Base-by-base conservation (phyloP, 768 basidiomycete genomes). In the Leccinum olivaceopallidum region DNA sequence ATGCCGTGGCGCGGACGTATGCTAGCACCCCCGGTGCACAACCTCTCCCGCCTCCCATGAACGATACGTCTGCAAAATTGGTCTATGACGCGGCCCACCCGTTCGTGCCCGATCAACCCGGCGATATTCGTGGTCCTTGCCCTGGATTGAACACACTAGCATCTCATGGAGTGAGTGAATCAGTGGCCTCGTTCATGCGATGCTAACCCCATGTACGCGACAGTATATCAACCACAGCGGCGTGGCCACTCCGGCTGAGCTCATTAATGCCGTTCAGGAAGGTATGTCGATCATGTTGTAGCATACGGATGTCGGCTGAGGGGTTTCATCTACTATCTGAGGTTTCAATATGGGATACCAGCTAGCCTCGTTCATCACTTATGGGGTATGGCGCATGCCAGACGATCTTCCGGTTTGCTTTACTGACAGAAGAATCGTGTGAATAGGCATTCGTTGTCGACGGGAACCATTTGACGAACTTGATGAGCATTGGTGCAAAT, bases 401-500 rank as follows among this genome's bases (percentile, higher is more conserved):
- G 16, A 54, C n/a, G 3, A 6, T 36, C 6, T 52, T 10, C 14
- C 12, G 5, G 9, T 32, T 20, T 42, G 18, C 18, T 8, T 3
- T 37, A 14, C 52, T 64, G 14, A 71, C 26, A 1, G 3, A 53
- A 18, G 36, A 9, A 39, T 53, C 30, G 26, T 39, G 7, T 36
- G n/a, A 53, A 57, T 32, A 70, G 70, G 59, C 70, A 24, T 70
- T 70, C 22, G 0, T 70, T 26, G 69, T 70, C 10, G 69, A 70
- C 18, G 69, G 69, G 5, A 70, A 71, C n/a, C 69, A 69, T 22
- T 54, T 70, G 60, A 70, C 69, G 16, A 69, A 69, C 30, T 58
- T 71, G 64, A 69, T 69, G 69, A 61, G 57, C 52, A 69, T 69
- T 24, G 69, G 69, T 51, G 65, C 65, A 54, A 70, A 70, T 24